Conservation (phyloP, 225 moss, liverwort and hornwort species). For the Marchantia paleacea region DNA sequence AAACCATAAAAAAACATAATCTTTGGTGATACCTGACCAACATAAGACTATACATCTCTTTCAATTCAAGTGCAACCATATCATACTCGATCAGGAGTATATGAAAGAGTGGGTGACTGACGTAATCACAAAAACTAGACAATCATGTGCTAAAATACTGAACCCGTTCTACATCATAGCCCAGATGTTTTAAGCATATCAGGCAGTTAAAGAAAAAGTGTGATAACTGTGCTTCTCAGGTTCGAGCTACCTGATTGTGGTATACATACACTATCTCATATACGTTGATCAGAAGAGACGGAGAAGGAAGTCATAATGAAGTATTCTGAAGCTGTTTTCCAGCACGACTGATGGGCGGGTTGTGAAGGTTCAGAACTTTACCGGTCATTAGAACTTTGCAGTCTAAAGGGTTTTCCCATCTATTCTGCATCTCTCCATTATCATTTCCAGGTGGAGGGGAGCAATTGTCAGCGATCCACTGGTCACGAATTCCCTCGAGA, state of each 20-base stretch:
- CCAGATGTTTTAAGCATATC: too few species aligned
- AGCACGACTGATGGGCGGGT: not conserved
- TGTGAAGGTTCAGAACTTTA: slow-evolving; percentile 9
- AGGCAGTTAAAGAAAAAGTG: too few species aligned
- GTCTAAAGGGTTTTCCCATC: slow-evolving; percentile 92
- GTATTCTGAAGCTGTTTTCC: too few species aligned
- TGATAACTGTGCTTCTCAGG: too few species aligned
- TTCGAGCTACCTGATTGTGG: too few species aligned
- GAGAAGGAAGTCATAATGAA: too few species aligned
- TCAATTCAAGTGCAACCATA: too few species aligned
- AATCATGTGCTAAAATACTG: not conserved
- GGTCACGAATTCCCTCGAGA: slow-evolving; percentile 80
- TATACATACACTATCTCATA: too few species aligned
- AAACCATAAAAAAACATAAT: not conserved
- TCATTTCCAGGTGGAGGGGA: slow-evolving; percentile 75
- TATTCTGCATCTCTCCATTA: slow-evolving; percentile 71
- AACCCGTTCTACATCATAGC: not conserved
- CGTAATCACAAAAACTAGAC: not conserved
- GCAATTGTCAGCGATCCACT: slow-evolving; percentile 76
- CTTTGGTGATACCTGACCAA: not conserved
- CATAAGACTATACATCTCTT: too few species aligned
- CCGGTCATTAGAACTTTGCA: slow-evolving; percentile 85
- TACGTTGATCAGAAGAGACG: too few species aligned
- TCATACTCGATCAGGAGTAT: not conserved
- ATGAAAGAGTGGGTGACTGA: too few species aligned